These are phyloP conservation scores for Yamadazyma conglobata DNA, from an alignment of 1,139 yeast species.

Conservation along the genomic window DNA sequence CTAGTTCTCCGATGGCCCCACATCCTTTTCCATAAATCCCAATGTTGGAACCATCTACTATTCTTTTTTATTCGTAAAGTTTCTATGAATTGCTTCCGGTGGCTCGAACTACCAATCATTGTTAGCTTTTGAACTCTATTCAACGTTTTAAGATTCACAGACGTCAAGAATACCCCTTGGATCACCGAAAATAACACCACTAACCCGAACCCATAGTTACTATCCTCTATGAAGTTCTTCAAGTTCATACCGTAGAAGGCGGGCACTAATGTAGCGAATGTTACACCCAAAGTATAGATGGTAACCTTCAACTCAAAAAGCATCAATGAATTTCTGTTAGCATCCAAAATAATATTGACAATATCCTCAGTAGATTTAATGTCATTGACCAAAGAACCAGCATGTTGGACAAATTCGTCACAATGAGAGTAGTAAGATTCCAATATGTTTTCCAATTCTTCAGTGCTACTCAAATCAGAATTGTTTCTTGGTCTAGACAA, in stretches of 20 bases:
- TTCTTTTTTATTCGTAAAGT: slow-evolving; percentile 6
- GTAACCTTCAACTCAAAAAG: slow-evolving; percentile 80
- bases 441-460: slow-evolving; percentile 82
- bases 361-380: slow-evolving; percentile 95
- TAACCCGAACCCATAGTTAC: slow-evolving; percentile 58
- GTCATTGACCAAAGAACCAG: slow-evolving; percentile 78
- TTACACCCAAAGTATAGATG: slow-evolving; percentile 78
- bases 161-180: slow-evolving; percentile 43
- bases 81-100: slow-evolving; percentile 4
- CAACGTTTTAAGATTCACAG: slow-evolving; percentile 46
- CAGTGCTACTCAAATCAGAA: slow-evolving; percentile 22
- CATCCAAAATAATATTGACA: slow-evolving; percentile 89
- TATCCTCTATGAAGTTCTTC: slow-evolving; percentile 84
- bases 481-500: slow-evolving; percentile 46
- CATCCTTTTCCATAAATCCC: neutral
- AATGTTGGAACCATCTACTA: slow-evolving; percentile 4
- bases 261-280: slow-evolving; percentile 59
- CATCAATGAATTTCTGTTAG: slow-evolving; percentile 93
- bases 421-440: slow-evolving; percentile 94
- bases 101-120: slow-evolving; percentile 43
- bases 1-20: slow-evolving; percentile 16
- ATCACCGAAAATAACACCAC: slow-evolving; percentile 51
- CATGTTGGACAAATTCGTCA: slow-evolving; percentile 94
- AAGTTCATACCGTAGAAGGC: slow-evolving; percentile 96
- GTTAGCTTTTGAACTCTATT: slow-evolving; percentile 59